Evolutionary conservation across 1,284 basidiomycete species (phyloP).

Genomic region (Golubevia pallescens): DNA sequence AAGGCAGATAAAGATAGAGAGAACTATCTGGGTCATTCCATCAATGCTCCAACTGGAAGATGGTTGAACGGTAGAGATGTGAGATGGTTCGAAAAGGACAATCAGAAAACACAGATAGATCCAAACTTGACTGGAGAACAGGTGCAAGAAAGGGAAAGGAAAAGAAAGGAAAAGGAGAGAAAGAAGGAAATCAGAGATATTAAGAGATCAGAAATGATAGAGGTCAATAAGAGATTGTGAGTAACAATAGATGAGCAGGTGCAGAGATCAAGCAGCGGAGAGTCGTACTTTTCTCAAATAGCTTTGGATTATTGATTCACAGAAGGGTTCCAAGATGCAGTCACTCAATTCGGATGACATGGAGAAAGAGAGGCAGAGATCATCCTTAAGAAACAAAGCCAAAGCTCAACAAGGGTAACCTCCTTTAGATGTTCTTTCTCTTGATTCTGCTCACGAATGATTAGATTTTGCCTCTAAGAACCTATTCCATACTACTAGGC

Average conservation of each 20-base stretch:
- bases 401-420: too few species aligned
- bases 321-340: too few species aligned
- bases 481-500: too few species aligned
- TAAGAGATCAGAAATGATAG: constrained; percentile 51
- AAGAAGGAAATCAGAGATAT: constrained; percentile 40
- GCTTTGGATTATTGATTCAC: neutral
- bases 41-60: constrained; percentile 55
- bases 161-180: constrained; percentile 22
- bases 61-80: constrained; percentile 60
- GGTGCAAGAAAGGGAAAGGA: constrained; percentile 3
- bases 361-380: neutral
- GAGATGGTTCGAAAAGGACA: constrained; percentile 60
- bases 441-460: too few species aligned
- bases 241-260: constrained; percentile 4
- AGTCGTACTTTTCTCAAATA: neutral
- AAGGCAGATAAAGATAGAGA: constrained; percentile 56
- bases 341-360: too few species aligned
- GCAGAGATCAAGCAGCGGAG: neutral
- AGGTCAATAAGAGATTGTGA: constrained; percentile 37
- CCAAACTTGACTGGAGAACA: neutral
- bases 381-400: neutral
- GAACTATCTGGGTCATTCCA: constrained; percentile 58
- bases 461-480: too few species aligned
- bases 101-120: neutral
- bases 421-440: too few species aligned